A percentile compares a stretch with the other conserved stretches of the same genome.
Evolutionary conservation across 2,329 filamentous ascomycete species (phyloP).

Genomic region (Diaporthe citriasiana): DNA sequence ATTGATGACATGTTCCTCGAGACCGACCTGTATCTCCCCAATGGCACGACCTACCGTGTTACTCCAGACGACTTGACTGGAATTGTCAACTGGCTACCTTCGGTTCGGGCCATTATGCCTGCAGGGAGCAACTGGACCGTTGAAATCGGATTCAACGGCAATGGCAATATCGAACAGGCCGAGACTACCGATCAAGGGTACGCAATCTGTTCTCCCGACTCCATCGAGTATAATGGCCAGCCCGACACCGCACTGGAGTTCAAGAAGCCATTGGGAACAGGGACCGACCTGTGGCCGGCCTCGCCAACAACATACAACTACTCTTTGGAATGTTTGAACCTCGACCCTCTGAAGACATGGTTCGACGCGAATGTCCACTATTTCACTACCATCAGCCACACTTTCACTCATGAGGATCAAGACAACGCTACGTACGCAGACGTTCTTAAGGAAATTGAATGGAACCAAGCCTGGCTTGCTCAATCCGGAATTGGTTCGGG

Average conservation of each 20-base stretch:
- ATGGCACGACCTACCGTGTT: constrained; percentile 14
- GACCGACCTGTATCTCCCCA: constrained; percentile 23
- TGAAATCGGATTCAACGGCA: constrained; percentile 25
- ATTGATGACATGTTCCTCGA: constrained; percentile 32
- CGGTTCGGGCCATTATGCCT: constrained; percentile 6
- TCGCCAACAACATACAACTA: constrained; percentile 17
- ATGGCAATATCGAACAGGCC: constrained; percentile 24
- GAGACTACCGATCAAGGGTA: neutral
- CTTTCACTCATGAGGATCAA: constrained; percentile 16
- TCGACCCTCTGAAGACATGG: constrained; percentile 28
- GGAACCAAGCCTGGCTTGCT: constrained; percentile 15
- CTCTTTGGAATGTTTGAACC: neutral
- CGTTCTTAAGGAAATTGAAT: constrained; percentile 18
- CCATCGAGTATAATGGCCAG: constrained; percentile 20
- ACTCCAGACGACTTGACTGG: constrained; percentile 10
- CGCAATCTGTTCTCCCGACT: neutral
- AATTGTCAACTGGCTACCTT: constrained; percentile 19
- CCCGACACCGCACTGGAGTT: constrained; percentile 30
- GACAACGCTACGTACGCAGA: constrained; percentile 29
- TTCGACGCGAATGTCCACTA: constrained; percentile 16
- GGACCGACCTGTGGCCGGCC: constrained; percentile 10
- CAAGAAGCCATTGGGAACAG: constrained; percentile 16
- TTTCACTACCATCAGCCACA: constrained; percentile 23
- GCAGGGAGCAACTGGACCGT: constrained; percentile 23
- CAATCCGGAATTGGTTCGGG: neutral